phyloP scores from a whole-genome alignment of 768 basidiomycete genomes.

The Phaeolepiota aurea region DNA sequence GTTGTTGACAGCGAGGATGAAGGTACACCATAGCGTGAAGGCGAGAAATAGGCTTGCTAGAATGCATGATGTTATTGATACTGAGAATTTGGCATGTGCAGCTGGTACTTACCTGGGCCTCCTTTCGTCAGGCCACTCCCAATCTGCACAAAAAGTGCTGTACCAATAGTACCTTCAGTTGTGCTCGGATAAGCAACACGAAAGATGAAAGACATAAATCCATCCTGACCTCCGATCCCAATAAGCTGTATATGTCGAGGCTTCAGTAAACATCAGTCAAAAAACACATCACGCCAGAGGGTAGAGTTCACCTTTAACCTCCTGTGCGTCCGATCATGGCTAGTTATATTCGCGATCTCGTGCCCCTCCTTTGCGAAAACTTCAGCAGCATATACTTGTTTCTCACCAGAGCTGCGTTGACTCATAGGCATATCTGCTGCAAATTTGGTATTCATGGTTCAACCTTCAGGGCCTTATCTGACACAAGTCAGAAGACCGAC shows the following conservation, averaged over 20 bases:
- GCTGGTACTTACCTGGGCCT: conserved; percentile 44
- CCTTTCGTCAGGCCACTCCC: conserved; percentile 49
- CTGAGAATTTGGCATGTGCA: conserved; percentile 22
- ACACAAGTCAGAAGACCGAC: background rate
- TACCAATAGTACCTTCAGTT: conserved; percentile 56
- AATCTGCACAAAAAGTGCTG: conserved; percentile 70
- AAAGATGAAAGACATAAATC: conserved; percentile 3
- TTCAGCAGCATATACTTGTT: background rate
- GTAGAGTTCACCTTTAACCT: conserved; percentile 24
- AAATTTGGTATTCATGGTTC: background rate
- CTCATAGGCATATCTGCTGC: too few species aligned
- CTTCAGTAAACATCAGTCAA: conserved; percentile 17
- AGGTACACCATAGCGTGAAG: conserved; percentile 39
- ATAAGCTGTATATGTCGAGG: conserved; percentile 42
- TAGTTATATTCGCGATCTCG: background rate
- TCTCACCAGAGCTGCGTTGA: too few species aligned
- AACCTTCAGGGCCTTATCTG: background rate
- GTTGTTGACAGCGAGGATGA: conserved; percentile 40
- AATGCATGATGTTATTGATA: conserved; percentile 9
- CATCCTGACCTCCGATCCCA: conserved; percentile 33
- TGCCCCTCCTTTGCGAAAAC: background rate
- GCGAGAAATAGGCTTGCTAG: conserved; percentile 41
- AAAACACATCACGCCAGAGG: background rate
- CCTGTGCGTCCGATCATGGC: conserved; percentile 26
- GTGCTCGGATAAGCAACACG: background rate